Conservation (phyloP, 129 eudicot species). For the Ambrosia artemisiifolia region DNA sequence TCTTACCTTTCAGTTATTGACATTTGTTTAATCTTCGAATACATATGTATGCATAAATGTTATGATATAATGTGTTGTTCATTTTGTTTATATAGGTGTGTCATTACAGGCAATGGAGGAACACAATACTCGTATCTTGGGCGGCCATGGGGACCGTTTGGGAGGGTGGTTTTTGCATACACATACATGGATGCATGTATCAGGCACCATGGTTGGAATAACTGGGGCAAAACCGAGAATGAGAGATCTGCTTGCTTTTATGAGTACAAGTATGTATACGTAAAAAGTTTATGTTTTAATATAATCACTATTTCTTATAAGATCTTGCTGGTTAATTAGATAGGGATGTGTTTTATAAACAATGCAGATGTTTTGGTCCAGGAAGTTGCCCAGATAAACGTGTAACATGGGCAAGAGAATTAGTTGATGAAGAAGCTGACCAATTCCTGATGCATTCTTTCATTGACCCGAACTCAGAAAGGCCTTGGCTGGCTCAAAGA, state of each 20-base stretch:
- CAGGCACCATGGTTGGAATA: constrained; percentile 75
- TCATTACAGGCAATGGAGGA: constrained; percentile 84
- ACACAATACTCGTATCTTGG: constrained; percentile 73
- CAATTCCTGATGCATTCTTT: constrained; percentile 66
- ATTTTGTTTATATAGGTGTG: constrained; percentile 48
- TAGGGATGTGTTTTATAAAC: constrained; percentile 1
- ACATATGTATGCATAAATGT: background rate
- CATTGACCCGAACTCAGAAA: constrained; percentile 71
- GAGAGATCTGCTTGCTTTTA: constrained; percentile 95
- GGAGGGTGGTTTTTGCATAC: constrained; percentile 89
- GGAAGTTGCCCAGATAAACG: constrained; percentile 69
- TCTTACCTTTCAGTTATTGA: background rate
- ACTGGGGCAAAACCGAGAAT: constrained; percentile 86
- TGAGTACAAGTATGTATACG: constrained; percentile 42
- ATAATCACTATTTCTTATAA: background rate
- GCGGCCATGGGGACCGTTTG: constrained; percentile 99
- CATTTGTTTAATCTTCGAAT: background rate
- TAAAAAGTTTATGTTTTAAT: background rate
- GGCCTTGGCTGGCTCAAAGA: constrained; percentile 77
- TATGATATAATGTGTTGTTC: background rate
- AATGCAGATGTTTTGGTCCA: constrained; percentile 77
- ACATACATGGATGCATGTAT: constrained; percentile 84
- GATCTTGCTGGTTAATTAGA: background rate
- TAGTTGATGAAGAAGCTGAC: constrained; percentile 76
- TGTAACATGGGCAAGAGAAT: constrained; percentile 89